These are phyloP conservation scores for Polygonum maritimum DNA, from an alignment of 148 eudicot species.

Conservation along the genomic window DNA sequence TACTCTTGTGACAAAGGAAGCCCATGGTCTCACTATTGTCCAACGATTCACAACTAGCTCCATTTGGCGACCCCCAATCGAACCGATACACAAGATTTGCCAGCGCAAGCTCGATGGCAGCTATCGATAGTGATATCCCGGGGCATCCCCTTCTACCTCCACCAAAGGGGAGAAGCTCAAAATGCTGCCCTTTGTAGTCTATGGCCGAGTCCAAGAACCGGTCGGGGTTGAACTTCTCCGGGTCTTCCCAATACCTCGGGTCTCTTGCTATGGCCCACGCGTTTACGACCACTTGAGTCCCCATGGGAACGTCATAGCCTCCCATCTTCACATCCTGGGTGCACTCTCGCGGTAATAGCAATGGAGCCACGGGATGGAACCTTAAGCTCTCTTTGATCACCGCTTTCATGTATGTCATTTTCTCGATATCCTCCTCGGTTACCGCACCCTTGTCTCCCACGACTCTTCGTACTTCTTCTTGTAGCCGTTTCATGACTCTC, in stretches of 20 bases:
- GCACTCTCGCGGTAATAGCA: constrained; percentile 19
- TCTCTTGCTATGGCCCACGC: constrained; percentile 29
- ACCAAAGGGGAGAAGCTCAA: constrained; percentile 26
- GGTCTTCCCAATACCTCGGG: constrained; percentile 22
- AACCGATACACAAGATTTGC: constrained; percentile 24
- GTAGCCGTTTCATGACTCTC: constrained; percentile 1
- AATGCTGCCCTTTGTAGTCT: constrained; percentile 26
- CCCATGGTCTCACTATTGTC: constrained; percentile 20
- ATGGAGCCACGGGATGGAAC: constrained; percentile 23
- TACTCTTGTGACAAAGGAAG: constrained; percentile 15
- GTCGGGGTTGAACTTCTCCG: constrained; percentile 25
- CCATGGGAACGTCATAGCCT: constrained; percentile 19
- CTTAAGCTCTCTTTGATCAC: constrained; percentile 30
- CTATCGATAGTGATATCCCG: not conserved
- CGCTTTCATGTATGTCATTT: constrained; percentile 28
- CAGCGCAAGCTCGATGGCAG: constrained; percentile 14
- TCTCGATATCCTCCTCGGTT: constrained; percentile 21
- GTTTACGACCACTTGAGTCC: constrained; percentile 18
- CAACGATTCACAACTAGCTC: constrained; percentile 12
- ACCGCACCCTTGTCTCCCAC: constrained; percentile 9
- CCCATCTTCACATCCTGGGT: constrained; percentile 18
- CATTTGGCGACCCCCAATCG: constrained; percentile 24
- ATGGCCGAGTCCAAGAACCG: constrained; percentile 19
- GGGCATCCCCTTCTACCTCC: constrained; percentile 21
- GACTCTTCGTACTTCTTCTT: constrained; percentile 21